Evolutionary conservation across 2,329 filamentous ascomycete genomes (phyloP), one percentile per base, ranked within the genome.

Genomic region (Pyricularia grisea): DNA sequence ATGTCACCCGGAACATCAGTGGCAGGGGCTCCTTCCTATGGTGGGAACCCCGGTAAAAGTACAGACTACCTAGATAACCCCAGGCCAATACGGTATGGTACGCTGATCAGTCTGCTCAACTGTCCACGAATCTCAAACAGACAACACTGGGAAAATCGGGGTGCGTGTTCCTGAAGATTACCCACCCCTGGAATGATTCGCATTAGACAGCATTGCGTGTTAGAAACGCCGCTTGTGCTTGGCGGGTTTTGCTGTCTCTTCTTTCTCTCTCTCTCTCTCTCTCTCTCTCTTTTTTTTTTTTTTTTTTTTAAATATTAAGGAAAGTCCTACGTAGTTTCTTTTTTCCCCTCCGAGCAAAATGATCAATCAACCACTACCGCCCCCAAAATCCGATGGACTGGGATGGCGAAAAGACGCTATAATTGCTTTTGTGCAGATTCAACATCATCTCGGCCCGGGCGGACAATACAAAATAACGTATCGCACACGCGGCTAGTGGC

Each of bases 51-150:
- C 60, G 60, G 60, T 17, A 5, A 50, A 50, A 50, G 42, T 50
- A 4, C 17, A 50, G 42, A 50, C 42, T 36, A 33, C 9, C 9
- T 42, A n/a, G 42, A 50, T 9, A 50, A 50, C 42, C 42, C 42
- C 42, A 50, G 42, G n/a, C n/a, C 42, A 17, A 50, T 50, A 50
- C 20, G 42, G 17, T 12, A 36, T 71, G n/a, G n/a, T n/a, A n/a
- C n/a, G 82, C 72, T 77, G 79, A 84, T 82, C 81, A 80, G 77
- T 78, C 76, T 76, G 74, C 76, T 76, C 73, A 75, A 74, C 77
- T 78, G 76, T 81, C 78, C 80, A 80, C 82, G 77, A 82, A 83
- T 79, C 79, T 85, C 84, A 85, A 85, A 86, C 83, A 30, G 36
- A 28, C 50, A 30, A 67, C 10, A 61, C 50, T 67, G 66, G 55